phyloP scores from a whole-genome alignment of 1,139 yeast genomes.

The Pichia sp. region DNA sequence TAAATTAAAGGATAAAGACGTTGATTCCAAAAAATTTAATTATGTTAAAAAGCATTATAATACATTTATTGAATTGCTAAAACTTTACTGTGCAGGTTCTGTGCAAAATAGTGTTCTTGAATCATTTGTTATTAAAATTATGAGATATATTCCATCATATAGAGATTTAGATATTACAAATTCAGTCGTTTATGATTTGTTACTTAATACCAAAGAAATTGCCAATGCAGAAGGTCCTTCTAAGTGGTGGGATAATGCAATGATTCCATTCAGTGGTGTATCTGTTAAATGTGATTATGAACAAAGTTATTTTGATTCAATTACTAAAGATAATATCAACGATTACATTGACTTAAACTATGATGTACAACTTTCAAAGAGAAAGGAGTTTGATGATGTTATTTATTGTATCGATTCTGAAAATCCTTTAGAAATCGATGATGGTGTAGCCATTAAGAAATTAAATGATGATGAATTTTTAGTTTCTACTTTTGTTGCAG shows the following conservation, averaged over 20 bases:
- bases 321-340: conserved; percentile 17
- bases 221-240: conserved; percentile 40
- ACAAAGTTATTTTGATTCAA: conserved; percentile 35
- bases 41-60: conserved; percentile 23
- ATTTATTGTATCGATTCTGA: conserved; percentile 83
- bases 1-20: neutral
- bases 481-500: conserved; percentile 76
- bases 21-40: conserved; percentile 22
- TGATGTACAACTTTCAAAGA: conserved; percentile 33
- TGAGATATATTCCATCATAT: conserved; percentile 24
- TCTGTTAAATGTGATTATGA: conserved; percentile 38
- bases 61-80: conserved; percentile 38
- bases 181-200: conserved; percentile 43
- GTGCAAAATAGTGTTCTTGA: conserved; percentile 37
- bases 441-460: conserved; percentile 66
- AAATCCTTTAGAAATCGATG: conserved; percentile 87
- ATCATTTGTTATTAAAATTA: conserved; percentile 33
- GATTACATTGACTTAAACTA: conserved; percentile 22
- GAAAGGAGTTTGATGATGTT: conserved; percentile 35
- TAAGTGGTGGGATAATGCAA: conserved; percentile 39
- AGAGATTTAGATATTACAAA: conserved; percentile 38
- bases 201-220: conserved; percentile 30
- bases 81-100: conserved; percentile 46
- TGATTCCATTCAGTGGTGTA: conserved; percentile 37
- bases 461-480: conserved; percentile 33